phyloP scores from a whole-genome alignment of 164 flowering plant genomes.

The Stephania yunnanensis region DNA sequence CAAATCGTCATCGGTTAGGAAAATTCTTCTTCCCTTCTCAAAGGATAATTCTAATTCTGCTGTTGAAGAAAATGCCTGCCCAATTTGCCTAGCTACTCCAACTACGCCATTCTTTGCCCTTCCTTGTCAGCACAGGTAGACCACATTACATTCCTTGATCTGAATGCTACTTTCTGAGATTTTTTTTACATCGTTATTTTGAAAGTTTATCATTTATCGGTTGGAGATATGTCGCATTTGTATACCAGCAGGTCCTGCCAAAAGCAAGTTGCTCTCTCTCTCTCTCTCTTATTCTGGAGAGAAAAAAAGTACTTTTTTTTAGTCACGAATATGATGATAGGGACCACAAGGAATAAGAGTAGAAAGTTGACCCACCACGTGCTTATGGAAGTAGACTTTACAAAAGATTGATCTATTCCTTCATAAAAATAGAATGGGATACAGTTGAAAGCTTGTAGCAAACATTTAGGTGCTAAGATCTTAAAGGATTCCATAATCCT shows the following conservation, averaged over 20 bases:
- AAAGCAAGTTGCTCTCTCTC: background rate
- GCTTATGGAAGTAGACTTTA: too few relatives aligned
- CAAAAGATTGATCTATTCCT: too few relatives aligned
- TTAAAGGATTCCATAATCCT: too few relatives aligned
- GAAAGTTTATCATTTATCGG: background rate
- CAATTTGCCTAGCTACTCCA: constrained; percentile 76
- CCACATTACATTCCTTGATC: background rate
- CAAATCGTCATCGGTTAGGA: constrained; percentile 76
- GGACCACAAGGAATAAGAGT: too few relatives aligned
- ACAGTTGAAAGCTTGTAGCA: too few relatives aligned
- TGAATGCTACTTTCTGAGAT: background rate
- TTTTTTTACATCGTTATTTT: background rate
- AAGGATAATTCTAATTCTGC: constrained; percentile 63
- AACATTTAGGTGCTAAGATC: too few relatives aligned
- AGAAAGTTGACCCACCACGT: too few relatives aligned
- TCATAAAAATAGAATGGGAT: too few relatives aligned
- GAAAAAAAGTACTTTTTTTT: too few relatives aligned
- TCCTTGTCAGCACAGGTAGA: constrained; percentile 94
- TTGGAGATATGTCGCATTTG: background rate
- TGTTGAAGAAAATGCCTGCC: constrained; percentile 57
- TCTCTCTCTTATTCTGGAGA: too few relatives aligned
- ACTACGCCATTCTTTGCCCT: constrained; percentile 79
- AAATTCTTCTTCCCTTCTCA: constrained; percentile 71
- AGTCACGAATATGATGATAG: too few relatives aligned
- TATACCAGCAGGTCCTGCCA: background rate